phyloP scores from a whole-genome alignment of 1,284 basidiomycete species.

The Tylopilus sp. region DNA sequence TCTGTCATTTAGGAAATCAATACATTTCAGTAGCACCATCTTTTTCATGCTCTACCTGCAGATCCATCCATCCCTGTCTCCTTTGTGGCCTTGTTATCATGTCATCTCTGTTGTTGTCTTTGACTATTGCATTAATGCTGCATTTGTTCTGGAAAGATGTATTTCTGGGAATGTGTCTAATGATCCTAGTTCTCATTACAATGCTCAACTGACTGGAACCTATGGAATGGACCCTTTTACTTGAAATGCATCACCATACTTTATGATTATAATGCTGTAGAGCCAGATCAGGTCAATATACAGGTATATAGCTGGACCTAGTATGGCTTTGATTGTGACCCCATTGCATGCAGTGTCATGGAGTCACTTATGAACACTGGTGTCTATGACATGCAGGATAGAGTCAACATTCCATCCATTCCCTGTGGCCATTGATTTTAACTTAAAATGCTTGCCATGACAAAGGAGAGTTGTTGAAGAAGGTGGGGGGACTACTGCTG shows the following conservation, averaged over 20 bases:
- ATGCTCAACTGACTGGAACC: background rate
- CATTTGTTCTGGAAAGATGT: background rate
- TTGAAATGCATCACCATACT: background rate
- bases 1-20: background rate
- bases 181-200: background rate
- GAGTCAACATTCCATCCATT: background rate
- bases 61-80: background rate
- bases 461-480: background rate
- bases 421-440: background rate
- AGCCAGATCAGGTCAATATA: background rate
- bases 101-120: background rate
- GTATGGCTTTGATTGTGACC: slow-evolving; percentile 1
- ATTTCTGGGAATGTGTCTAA: background rate
- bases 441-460: background rate
- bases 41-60: background rate
- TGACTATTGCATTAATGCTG: background rate
- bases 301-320: background rate
- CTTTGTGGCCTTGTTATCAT: background rate
- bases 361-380: background rate
- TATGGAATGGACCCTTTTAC: background rate
- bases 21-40: background rate
- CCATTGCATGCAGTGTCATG: background rate
- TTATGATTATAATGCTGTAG: background rate
- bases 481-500: background rate
- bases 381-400: background rate